Evolutionary conservation across 352 stramenopile species (phyloP).

Genomic region (Blastocystis sp.): DNA sequence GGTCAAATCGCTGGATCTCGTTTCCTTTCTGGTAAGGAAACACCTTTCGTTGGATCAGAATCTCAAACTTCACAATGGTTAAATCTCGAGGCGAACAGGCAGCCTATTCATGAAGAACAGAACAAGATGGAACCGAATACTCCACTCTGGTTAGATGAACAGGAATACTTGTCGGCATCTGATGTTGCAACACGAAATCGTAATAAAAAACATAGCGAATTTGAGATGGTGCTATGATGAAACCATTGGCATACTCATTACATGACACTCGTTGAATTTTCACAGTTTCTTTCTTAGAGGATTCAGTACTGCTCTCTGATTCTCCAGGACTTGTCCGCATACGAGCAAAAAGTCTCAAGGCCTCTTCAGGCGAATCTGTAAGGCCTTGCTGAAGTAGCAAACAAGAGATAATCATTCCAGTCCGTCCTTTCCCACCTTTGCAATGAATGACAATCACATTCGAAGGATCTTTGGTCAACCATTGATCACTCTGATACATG

Average conservation of each 20-base stretch:
- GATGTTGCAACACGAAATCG: background rate
- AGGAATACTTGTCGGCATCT: background rate
- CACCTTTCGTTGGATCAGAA: background rate
- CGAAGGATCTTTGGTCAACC: background rate
- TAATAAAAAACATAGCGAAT: constrained; percentile 57
- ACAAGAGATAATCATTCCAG: constrained; percentile 37
- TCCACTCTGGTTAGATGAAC: constrained; percentile 1
- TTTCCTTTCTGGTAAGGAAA: no score
- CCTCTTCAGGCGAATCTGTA: background rate
- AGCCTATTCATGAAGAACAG: background rate
- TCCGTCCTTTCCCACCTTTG: constrained; percentile 61
- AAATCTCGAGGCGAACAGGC: background rate
- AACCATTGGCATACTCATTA: background rate
- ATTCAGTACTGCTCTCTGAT: background rate
- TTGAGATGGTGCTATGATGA: background rate
- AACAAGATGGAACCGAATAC: background rate
- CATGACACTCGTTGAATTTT: constrained; percentile 44
- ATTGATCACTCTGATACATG: constrained; percentile 11
- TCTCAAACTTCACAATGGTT: constrained; percentile 8
- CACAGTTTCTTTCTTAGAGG: background rate
- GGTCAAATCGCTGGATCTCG: background rate
- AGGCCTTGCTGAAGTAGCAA: constrained; percentile 49
- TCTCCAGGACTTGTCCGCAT: background rate
- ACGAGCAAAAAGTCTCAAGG: constrained; percentile 33
- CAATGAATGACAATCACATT: constrained; percentile 52